Conservation (phyloP, 176 grass and related monocot genomes). For the Carex pumila region DNA sequence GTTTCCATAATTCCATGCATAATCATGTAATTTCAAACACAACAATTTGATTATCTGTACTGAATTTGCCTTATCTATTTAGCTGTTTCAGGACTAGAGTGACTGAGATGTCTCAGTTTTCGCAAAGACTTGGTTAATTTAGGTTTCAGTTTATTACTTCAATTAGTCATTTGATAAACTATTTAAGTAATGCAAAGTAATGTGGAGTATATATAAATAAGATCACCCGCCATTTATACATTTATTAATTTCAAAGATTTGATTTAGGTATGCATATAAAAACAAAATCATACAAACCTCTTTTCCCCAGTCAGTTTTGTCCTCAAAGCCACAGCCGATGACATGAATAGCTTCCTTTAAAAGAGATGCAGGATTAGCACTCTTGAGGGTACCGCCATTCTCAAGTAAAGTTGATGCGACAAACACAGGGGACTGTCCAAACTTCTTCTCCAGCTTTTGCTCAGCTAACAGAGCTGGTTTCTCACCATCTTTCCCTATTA, state of each 20-base stretch:
- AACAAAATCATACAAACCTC: constrained; percentile 1
- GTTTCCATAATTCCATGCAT: background rate
- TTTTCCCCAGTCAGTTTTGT: constrained; percentile 29
- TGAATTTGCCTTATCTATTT: background rate
- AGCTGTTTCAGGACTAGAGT: background rate
- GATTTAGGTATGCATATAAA: background rate
- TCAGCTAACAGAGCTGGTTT: constrained; percentile 3
- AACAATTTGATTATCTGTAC: background rate
- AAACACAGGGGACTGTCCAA: constrained; percentile 18
- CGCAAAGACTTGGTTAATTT: background rate
- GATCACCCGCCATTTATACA: background rate
- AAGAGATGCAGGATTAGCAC: constrained; percentile 25
- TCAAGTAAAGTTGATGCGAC: constrained; percentile 22
- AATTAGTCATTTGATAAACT: background rate
- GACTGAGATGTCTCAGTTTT: background rate
- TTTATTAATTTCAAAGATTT: background rate
- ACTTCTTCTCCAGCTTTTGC: constrained; percentile 22
- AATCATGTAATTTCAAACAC: background rate
- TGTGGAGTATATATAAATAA: background rate
- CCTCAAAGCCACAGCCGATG: constrained; percentile 18
- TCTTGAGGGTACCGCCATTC: constrained; percentile 22
- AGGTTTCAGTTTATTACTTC: background rate
- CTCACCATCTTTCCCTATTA: constrained; percentile 8
- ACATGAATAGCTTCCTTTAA: constrained; percentile 26
- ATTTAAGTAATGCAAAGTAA: background rate